These are phyloP conservation scores for Colletotrichum tropicale DNA, from an alignment of 2,329 filamentous ascomycete species.

Conservation along the genomic window DNA sequence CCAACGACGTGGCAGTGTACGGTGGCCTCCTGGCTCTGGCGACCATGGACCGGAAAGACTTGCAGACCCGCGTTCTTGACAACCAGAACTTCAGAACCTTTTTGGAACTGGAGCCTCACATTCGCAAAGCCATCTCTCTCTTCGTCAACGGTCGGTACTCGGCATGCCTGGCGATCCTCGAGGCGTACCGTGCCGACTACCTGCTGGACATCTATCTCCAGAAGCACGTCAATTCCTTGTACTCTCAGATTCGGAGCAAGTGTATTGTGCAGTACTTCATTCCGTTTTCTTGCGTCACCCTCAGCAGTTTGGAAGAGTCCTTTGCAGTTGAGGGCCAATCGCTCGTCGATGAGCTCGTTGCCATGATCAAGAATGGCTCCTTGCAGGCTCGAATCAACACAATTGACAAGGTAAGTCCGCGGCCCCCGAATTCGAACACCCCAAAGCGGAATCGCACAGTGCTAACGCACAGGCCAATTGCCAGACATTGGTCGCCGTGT, in stretches of 20 bases:
- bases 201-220: conserved; percentile 88
- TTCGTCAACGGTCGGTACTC: conserved; percentile 93
- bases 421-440: neutral
- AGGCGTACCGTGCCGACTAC: conserved; percentile 83
- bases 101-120: conserved; percentile 90
- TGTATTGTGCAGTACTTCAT: conserved; percentile 93
- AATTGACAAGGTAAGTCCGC: conserved; percentile 68
- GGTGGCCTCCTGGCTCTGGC: conserved; percentile 89
- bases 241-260: conserved; percentile 80
- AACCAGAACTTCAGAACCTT: conserved; percentile 83
- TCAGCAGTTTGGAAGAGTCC: conserved; percentile 77
- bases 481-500: conserved; percentile 74
- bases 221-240: conserved; percentile 72
- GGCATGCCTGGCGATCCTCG: conserved; percentile 80
- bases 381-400: conserved; percentile 85
- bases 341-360: conserved; percentile 76
- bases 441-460: neutral
- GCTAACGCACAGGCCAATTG: conserved; percentile 10
- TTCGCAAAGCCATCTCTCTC: conserved; percentile 86
- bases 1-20: conserved; percentile 91
- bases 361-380: conserved; percentile 75
- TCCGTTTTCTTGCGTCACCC: conserved; percentile 86
- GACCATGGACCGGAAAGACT: conserved; percentile 79
- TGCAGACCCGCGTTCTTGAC: conserved; percentile 79
- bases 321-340: conserved; percentile 70